Conservation (phyloP, 108 stramenopile genomes). For the Cylindrotheca closterium region DNA sequence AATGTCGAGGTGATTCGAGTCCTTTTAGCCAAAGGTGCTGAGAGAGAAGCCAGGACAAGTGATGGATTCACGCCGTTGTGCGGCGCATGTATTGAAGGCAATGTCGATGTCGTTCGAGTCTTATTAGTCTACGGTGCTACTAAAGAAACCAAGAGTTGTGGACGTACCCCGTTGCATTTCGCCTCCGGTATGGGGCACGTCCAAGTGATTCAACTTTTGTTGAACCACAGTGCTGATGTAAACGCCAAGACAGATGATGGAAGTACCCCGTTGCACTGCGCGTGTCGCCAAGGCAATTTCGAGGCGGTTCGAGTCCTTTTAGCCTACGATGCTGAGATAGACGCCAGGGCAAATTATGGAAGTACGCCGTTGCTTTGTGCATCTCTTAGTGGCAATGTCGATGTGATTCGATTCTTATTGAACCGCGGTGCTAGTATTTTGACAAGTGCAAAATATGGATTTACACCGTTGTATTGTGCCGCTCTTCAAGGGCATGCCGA, state of each 20-base stretch:
- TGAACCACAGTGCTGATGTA: conserved; percentile 7
- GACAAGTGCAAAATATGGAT: neutral
- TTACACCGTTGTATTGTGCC: conserved; percentile 13
- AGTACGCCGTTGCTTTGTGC: conserved; percentile 10
- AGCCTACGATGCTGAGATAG: conserved; percentile 6
- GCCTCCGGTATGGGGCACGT: conserved; percentile 1
- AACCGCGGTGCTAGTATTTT: conserved; percentile 8
- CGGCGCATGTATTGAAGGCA: too few species aligned
- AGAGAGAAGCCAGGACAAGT: conserved; percentile 11
- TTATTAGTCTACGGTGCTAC: conserved; percentile 12
- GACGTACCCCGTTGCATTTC: conserved; percentile 14
- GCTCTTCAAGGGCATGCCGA: neutral
- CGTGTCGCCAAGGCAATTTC: too few species aligned
- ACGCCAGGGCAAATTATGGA: conserved; percentile 1
- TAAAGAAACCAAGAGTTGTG: conserved; percentile 1
- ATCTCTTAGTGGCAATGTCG: conserved; percentile 4
- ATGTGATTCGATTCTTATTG: conserved; percentile 7
- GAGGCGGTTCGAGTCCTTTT: conserved; percentile 4
- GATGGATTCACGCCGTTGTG: conserved; percentile 22
- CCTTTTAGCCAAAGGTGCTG: conserved; percentile 26
- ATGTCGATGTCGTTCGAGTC: conserved; percentile 3
- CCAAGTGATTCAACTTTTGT: neutral
- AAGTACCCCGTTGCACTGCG: too few species aligned
- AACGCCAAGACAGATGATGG: too few species aligned
- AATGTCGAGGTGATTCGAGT: neutral